Evolutionary conservation across 2,329 filamentous ascomycete genomes (phyloP).

Genomic region (Trichoderma endophyticum): DNA sequence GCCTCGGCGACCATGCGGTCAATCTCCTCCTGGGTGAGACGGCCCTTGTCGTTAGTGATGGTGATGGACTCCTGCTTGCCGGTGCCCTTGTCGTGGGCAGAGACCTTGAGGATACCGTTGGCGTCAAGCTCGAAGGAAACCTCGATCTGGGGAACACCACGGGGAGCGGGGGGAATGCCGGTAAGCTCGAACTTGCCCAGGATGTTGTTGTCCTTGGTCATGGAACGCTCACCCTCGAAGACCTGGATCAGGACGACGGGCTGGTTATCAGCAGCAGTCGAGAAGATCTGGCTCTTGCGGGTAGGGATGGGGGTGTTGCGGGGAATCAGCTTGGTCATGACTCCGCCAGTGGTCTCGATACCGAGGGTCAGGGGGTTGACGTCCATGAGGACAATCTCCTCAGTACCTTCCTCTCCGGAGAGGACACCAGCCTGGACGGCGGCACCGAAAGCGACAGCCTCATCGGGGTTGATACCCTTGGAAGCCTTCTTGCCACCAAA

Average conservation of each 20-base stretch:
- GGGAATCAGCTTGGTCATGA: slow-evolving; percentile 96
- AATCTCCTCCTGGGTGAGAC: slow-evolving; percentile 93
- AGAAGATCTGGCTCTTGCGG: slow-evolving; percentile 97
- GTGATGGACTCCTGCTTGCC: slow-evolving; percentile 97
- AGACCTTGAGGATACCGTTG: slow-evolving; percentile 97
- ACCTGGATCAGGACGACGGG: slow-evolving; percentile 93
- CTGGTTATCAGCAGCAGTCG: slow-evolving; percentile 94
- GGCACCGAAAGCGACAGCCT: slow-evolving; percentile 96
- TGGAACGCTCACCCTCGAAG: slow-evolving; percentile 86
- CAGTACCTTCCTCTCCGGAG: slow-evolving; percentile 78
- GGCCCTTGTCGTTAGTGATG: slow-evolving; percentile 99
- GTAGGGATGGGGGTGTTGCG: slow-evolving; percentile 94
- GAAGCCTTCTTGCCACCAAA: slow-evolving; percentile 94
- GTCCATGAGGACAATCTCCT: slow-evolving; percentile 88
- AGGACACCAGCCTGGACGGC: slow-evolving; percentile 96
- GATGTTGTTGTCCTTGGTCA: slow-evolving; percentile 96
- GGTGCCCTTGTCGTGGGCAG: slow-evolving; percentile 94
- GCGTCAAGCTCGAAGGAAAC: slow-evolving; percentile 96
- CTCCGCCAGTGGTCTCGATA: slow-evolving; percentile 95
- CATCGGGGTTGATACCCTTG: slow-evolving; percentile 99
- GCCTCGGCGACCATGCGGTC: slow-evolving; percentile 99
- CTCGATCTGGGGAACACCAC: slow-evolving; percentile 97
- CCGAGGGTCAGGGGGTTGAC: slow-evolving; percentile 94
- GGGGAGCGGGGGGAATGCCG: slow-evolving; percentile 88
- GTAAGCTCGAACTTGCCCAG: slow-evolving; percentile 99